Base-by-base conservation (phyloP, 2,329 filamentous ascomycete genomes). In the Phoma sp. region DNA sequence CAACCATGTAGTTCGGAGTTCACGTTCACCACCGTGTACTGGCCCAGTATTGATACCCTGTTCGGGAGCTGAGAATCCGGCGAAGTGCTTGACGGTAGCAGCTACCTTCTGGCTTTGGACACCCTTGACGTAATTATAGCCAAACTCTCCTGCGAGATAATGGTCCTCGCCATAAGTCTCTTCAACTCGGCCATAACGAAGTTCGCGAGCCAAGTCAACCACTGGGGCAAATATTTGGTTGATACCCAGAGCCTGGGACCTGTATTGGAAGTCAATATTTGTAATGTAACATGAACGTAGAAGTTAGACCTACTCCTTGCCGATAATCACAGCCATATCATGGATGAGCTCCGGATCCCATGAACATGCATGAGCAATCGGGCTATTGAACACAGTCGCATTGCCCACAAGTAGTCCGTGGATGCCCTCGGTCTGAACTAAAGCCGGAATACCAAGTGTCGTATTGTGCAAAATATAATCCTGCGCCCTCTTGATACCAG, bases 321-420 rank as follows among this genome's bases (percentile, higher is more conserved):
- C 88, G 60, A 91, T 90, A 15, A 83, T 80, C 3, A 77, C 75
- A 6, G 80, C 88, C 87, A 91, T 91, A 60, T 88, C 82, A 60
- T 86, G 74, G 3, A 91, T 77, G 12, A 91, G 74, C 33, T 80
- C 79, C 0, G 83, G 82, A 67, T 92, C 89, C 77, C 87, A 92
- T 0, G 88, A 88, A 65, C 87, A 90, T 14, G 84, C 88, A 47
- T 89, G 84, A 7, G 79, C 88, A 61, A 92, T 91, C 0, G 89
- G 89, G 1, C 87, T 90, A 74, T 91, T 92, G 78, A 91, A 92
- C 54, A 92, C 89, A 1, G 89, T 92, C 2, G 87, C 88, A 69
- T 91, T 91, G 9, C 83, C 83, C 36, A 88, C 83, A 26, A 91
- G 77, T 60, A 91, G 86, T 1, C 88, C 89, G 65, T 92, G 89